phyloP scores from a whole-genome alignment of 2,329 filamentous ascomycete genomes.

The Xylaria sp. region DNA sequence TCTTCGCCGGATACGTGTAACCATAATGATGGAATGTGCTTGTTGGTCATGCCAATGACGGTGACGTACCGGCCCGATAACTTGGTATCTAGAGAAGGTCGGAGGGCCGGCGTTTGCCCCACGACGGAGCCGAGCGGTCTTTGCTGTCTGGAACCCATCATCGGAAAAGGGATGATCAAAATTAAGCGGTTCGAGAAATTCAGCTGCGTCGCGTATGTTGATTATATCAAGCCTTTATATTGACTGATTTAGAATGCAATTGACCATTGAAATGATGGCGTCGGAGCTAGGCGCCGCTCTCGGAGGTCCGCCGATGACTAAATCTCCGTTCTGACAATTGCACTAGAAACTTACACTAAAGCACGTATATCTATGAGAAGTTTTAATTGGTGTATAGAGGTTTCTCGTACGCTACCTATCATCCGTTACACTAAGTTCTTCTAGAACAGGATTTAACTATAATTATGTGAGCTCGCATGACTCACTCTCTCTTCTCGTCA shows the following conservation, averaged over 20 bases:
- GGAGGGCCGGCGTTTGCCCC: constrained; percentile 27
- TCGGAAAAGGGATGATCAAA: not conserved
- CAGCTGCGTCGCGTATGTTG: too few species aligned
- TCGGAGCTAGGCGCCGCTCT: constrained; percentile 16
- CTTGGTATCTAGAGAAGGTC: constrained; percentile 36
- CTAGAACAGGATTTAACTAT: too few species aligned
- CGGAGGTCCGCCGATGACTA: constrained; percentile 27
- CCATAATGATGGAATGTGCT: constrained; percentile 40
- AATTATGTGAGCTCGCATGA: too few species aligned
- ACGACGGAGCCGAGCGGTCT: constrained; percentile 36
- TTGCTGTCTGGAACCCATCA: constrained; percentile 21
- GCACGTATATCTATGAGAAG: not conserved
- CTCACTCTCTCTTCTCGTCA: not conserved
- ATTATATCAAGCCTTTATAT: not conserved
- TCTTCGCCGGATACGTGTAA: constrained; percentile 40
- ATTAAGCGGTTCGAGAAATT: not conserved
- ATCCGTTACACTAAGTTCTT: too few species aligned
- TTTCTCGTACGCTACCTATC: not conserved
- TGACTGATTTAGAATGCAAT: not conserved
- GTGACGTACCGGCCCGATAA: constrained; percentile 41
- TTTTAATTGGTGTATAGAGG: not conserved
- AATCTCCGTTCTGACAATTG: not conserved
- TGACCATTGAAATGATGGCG: not conserved
- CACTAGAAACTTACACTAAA: not conserved
- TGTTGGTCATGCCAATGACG: constrained; percentile 34